Evolutionary conservation across 306 rosid species (phyloP).

Genomic region (Adenanthera pavonina): DNA sequence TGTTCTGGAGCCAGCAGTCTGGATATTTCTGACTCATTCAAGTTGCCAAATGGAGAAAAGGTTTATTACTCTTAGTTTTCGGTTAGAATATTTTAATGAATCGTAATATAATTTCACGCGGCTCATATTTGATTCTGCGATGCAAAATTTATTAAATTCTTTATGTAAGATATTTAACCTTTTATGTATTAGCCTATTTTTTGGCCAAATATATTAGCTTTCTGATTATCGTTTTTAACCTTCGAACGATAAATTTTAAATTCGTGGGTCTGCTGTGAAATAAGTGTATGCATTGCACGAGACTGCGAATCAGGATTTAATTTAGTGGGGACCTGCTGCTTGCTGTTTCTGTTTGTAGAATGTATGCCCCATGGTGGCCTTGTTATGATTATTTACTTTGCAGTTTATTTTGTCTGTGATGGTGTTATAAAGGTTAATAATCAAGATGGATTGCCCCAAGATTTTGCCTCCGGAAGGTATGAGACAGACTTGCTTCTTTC

Average conservation of each 20-base stretch:
- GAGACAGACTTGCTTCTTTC: constrained; percentile 55
- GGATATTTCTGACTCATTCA: constrained; percentile 51
- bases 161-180: neutral
- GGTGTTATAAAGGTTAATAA: constrained; percentile 51
- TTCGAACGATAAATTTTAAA: neutral
- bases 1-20: constrained; percentile 43
- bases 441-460: constrained; percentile 48
- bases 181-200: neutral
- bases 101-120: constrained; percentile 19
- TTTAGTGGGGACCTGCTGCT: neutral
- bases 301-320: neutral
- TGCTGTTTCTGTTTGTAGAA: constrained; percentile 28
- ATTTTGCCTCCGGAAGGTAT: constrained; percentile 48
- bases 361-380: constrained; percentile 23
- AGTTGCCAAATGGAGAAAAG: constrained; percentile 55
- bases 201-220: neutral
- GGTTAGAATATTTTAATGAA: constrained; percentile 29
- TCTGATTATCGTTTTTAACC: neutral
- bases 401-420: constrained; percentile 12
- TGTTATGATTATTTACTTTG: constrained; percentile 13
- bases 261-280: constrained; percentile 6
- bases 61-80: constrained; percentile 47
- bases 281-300: neutral
- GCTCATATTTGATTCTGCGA: neutral
- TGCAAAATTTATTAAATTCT: neutral